phyloP scores from a whole-genome alignment of 1,284 basidiomycete genomes.

The Somion occarium region DNA sequence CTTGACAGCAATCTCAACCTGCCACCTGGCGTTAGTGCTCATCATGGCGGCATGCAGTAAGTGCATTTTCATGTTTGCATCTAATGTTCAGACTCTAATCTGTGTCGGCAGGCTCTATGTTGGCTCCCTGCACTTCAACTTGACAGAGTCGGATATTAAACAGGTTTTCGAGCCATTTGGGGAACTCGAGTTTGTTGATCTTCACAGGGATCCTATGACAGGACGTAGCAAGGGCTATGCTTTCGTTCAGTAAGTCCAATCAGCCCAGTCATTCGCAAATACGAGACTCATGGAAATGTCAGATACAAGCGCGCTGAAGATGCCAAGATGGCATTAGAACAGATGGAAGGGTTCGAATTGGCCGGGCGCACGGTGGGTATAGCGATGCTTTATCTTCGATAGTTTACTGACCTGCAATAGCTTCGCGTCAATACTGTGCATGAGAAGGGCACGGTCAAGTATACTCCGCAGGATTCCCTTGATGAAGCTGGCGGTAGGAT shows the following conservation, averaged over 20 bases:
- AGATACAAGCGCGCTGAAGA: slow-evolving; percentile 88
- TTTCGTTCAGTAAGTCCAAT: slow-evolving; percentile 81
- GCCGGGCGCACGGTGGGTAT: slow-evolving; percentile 82
- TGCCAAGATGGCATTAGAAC: slow-evolving; percentile 93
- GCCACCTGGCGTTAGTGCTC: slow-evolving; percentile 69
- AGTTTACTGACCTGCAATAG: slow-evolving; percentile 33
- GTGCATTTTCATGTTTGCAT: slow-evolving; percentile 24
- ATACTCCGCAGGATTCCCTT: slow-evolving; percentile 74
- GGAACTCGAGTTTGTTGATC: slow-evolving; percentile 95
- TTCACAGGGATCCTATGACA: slow-evolving; percentile 90
- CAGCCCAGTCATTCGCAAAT: not conserved
- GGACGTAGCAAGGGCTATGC: slow-evolving; percentile 97
- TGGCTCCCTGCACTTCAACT: slow-evolving; percentile 93
- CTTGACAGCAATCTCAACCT: slow-evolving; percentile 64
- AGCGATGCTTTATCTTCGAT: slow-evolving; percentile 9
- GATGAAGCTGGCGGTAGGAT: slow-evolving; percentile 75
- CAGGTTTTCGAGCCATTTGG: slow-evolving; percentile 99
- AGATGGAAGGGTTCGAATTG: slow-evolving; percentile 98
- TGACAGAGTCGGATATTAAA: slow-evolving; percentile 93
- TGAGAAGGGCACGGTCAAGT: slow-evolving; percentile 75
- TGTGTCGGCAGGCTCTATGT: slow-evolving; percentile 76
- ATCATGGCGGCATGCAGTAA: slow-evolving; percentile 76
- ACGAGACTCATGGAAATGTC: slow-evolving; percentile 6
- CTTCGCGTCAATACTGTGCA: slow-evolving; percentile 88
- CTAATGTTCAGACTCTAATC: not conserved